These are phyloP conservation scores for Lippia alba DNA, from an alignment of 305 asterid species.

Conservation along the genomic window DNA sequence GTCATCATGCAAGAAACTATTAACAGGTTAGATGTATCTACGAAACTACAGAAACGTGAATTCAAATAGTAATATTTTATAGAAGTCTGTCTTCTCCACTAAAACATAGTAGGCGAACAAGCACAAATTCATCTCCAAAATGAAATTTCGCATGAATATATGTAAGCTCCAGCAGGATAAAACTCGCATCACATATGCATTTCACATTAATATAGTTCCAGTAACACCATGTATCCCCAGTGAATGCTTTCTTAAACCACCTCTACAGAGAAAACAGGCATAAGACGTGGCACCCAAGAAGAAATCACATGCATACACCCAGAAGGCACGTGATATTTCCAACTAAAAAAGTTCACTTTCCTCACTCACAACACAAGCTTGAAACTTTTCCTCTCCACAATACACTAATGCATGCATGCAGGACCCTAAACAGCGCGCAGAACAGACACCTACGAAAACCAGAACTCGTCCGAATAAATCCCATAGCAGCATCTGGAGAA, in stretches of 20 bases:
- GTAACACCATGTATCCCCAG: background rate
- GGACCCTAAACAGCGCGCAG: constrained; percentile 12
- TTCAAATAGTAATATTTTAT: background rate
- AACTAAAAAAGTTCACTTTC: constrained; percentile 16
- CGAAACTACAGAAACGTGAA: background rate
- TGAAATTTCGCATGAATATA: constrained; percentile 13
- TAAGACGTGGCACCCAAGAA: background rate
- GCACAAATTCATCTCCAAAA: constrained; percentile 23
- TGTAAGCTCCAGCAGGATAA: background rate
- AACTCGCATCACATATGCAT: constrained; percentile 5
- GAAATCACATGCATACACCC: constrained; percentile 4
- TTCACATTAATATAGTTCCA: constrained; percentile 12
- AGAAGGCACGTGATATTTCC: background rate
- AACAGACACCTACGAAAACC: background rate
- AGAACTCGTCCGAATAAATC: background rate
- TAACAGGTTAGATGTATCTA: background rate
- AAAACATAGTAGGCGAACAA: background rate
- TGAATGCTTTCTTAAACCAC: constrained; percentile 2
- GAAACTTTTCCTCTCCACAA: constrained; percentile 25
- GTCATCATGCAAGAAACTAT: background rate
- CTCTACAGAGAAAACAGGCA: constrained; percentile 1
- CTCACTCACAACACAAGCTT: constrained; percentile 33
- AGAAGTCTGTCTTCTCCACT: background rate
- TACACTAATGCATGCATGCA: constrained; percentile 29
- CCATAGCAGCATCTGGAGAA: constrained; percentile 6